These are phyloP conservation scores for Geranium rotundifolium DNA, from an alignment of 345 rosid species.

Conservation along the genomic window DNA sequence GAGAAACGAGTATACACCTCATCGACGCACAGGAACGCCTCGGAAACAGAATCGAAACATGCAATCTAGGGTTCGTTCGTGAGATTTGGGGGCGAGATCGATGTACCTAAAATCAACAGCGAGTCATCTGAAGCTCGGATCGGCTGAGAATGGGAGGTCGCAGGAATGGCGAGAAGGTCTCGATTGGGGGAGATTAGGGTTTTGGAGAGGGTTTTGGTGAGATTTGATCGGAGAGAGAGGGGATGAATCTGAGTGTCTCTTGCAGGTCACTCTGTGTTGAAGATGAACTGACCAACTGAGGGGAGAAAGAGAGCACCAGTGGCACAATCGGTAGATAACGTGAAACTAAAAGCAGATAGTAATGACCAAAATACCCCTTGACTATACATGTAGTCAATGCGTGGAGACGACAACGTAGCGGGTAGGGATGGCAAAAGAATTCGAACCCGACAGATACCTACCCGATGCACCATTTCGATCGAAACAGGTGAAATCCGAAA, in stretches of 20 bases:
- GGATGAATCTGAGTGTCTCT: neutral
- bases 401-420: no score
- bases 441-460: no score
- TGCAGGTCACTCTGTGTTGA: slow-evolving; percentile 14
- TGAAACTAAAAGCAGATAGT: no score
- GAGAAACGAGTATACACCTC: neutral
- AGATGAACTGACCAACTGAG: slow-evolving; percentile 9
- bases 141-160: neutral
- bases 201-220: slow-evolving; percentile 8
- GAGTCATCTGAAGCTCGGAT: neutral
- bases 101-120: neutral
- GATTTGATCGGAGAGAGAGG: slow-evolving; percentile 2
- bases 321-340: no score
- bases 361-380: no score
- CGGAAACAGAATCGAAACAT: neutral
- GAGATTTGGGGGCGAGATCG: neutral
- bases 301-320: neutral
- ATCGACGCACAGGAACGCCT: neutral
- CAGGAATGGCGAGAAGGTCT: neutral
- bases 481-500: no score
- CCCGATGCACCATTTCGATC: no score
- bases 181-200: slow-evolving; percentile 7
- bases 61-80: neutral
- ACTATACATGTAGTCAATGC: no score
- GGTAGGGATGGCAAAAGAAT: no score